Evolutionary conservation across 2,329 filamentous ascomycete genomes (phyloP).

Genomic region (Fusarium sp.): DNA sequence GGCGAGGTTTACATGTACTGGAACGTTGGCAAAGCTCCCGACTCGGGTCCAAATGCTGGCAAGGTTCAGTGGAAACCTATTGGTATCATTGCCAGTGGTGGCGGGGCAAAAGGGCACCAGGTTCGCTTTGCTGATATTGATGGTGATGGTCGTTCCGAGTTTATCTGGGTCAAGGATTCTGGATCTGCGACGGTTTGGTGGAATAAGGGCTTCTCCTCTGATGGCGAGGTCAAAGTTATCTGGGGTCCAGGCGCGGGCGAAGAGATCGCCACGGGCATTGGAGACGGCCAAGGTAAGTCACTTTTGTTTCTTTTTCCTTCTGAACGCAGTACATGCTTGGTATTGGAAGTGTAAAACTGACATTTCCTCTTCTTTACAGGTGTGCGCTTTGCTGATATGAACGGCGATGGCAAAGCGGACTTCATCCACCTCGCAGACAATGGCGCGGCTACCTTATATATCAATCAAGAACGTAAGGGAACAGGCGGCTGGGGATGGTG

Average conservation of each 20-base stretch:
- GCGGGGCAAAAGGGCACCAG: background rate
- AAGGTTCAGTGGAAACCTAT: background rate
- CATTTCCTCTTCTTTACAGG: background rate
- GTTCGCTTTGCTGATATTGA: background rate
- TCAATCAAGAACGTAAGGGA: background rate
- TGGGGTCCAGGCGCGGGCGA: background rate
- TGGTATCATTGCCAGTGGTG: background rate
- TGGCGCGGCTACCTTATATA: background rate
- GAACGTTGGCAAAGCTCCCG: background rate
- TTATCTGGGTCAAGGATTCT: background rate
- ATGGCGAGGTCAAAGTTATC: background rate
- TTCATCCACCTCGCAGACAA: background rate
- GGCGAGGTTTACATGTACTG: background rate
- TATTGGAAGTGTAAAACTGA: too few relatives aligned
- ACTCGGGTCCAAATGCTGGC: background rate
- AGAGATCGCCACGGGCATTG: background rate
- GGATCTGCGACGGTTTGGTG: background rate
- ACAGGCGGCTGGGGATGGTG: background rate
- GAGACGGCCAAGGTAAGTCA: background rate
- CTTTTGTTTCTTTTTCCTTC: too few relatives aligned
- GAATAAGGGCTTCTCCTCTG: background rate
- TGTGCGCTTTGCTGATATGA: background rate
- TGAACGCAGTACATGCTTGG: too few relatives aligned
- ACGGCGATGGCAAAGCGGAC: background rate
- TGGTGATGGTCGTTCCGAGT: background rate